Conservation (phyloP, 257 asterid species). For the Nicotiana sylvestris region DNA sequence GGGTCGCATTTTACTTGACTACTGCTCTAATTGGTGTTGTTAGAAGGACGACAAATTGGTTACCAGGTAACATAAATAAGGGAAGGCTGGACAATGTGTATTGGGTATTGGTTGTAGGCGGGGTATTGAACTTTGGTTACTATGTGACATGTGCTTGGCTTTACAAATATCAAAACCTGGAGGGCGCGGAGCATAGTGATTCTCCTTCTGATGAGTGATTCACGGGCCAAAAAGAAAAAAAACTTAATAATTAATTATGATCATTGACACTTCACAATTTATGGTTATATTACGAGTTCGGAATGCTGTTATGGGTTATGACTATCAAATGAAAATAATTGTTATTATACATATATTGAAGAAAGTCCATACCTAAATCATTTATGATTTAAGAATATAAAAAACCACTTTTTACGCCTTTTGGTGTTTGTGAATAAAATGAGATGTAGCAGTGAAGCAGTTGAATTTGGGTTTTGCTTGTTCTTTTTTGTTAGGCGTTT, state of each 20-base stretch:
- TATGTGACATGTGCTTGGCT: constrained; percentile 47
- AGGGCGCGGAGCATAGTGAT: background rate
- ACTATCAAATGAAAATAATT: too few relatives aligned
- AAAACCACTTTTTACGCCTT: too few relatives aligned
- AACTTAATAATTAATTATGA: background rate
- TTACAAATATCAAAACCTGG: constrained; percentile 49
- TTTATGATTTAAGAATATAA: background rate
- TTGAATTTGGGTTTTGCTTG: too few relatives aligned
- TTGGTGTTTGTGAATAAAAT: too few relatives aligned
- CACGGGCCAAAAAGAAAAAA: background rate
- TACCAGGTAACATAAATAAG: constrained; percentile 53
- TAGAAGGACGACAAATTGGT: constrained; percentile 66
- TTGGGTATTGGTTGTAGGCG: constrained; percentile 54
- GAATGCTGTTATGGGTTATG: too few relatives aligned
- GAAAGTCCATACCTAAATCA: background rate
- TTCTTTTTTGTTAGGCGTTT: too few relatives aligned
- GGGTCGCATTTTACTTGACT: constrained; percentile 66
- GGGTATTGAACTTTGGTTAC: constrained; percentile 52
- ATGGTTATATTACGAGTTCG: too few relatives aligned
- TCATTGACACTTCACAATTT: too few relatives aligned
- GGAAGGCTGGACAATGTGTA: constrained; percentile 67
- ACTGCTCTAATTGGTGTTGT: constrained; percentile 50
- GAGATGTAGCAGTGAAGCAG: too few relatives aligned
- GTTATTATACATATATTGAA: background rate
- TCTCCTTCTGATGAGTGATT: background rate